Evolutionary conservation across 2,329 filamentous ascomycete genomes (phyloP), one percentile per base, ranked within the genome.

Genomic region (Chaetomiaceae sp.): DNA sequence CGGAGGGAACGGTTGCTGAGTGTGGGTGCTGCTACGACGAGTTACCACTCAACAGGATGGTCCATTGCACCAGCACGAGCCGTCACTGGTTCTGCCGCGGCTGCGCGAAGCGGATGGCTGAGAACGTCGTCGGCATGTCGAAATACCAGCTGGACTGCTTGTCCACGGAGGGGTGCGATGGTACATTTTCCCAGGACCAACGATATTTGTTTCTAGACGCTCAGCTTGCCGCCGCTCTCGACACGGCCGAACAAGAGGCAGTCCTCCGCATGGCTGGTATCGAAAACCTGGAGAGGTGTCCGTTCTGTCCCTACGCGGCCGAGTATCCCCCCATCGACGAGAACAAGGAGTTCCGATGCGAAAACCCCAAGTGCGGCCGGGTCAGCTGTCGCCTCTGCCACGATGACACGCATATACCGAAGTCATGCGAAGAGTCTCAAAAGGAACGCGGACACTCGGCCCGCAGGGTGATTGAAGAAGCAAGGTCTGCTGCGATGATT

Each of bases 221-320:
- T 14, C 77, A 75, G 37, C 69, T 81, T 0, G 69, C 76, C 24
- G 67, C 73, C 3, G 83, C 81, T 8, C 68, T 95, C 2, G 83
- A 85, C 46, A 74, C 78, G 18, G 75, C 90, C 42, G 84, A 90
- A 60, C 81, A 86, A 61, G 78, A 85, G 56, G 75, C 82, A 15
- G 76, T 79, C 19, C 70, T 95, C 32, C 76, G 78, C n/a, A 70
- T 78, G 50, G 86, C 87, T 1, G 78, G 74, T 0, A 74, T 94
- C 29, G 80, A 88, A 33, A 79, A 83, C 50, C 74, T 95, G 2
- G 84, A 78, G 26, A 79, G 76, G 26, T 95, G 88, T 55, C 87
- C 88, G 0, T 93, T 89, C 59, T 95, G 88, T 62, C 81, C 86
- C 18, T 94, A 79, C 67, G 87, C 86, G 34, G 85, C 81, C 27